These are phyloP conservation scores for Colletotrichum sojae DNA, from an alignment of 2,329 filamentous ascomycete species.

Conservation along the genomic window DNA sequence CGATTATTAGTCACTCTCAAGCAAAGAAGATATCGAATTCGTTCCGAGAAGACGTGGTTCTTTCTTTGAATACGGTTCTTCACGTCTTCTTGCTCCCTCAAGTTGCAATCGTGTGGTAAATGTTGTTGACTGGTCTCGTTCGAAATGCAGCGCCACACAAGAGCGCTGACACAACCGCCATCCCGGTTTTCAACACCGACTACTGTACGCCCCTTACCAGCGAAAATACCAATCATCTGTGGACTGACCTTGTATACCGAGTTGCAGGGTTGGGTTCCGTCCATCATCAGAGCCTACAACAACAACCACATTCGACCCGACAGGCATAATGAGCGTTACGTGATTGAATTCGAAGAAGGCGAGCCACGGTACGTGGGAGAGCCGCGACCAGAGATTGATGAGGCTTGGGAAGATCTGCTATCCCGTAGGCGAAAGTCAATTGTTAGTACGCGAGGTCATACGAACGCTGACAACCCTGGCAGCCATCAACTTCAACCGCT, in stretches of 20 bases:
- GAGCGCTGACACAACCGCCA: background rate
- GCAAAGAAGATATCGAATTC: background rate
- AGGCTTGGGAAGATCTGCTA: background rate
- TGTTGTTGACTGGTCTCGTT: background rate
- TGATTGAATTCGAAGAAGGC: constrained; percentile 2
- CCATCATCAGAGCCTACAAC: background rate
- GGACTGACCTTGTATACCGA: background rate
- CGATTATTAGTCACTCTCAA: background rate
- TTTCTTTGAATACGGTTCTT: background rate
- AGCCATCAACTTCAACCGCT: constrained; percentile 5
- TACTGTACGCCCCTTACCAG: background rate
- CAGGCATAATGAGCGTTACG: background rate
- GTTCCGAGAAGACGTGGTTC: background rate
- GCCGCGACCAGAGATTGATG: background rate
- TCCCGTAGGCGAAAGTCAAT: background rate
- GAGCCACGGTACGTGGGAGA: background rate
- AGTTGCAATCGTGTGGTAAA: background rate
- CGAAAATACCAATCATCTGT: background rate
- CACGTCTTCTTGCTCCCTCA: background rate
- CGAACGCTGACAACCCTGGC: background rate
- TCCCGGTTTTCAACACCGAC: background rate
- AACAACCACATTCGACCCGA: background rate
- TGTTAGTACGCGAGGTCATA: background rate
- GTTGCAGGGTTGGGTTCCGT: background rate
- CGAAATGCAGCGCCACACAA: background rate